Conservation (phyloP, 352 stramenopile genomes). For the Elongisporangium prolatum region DNA sequence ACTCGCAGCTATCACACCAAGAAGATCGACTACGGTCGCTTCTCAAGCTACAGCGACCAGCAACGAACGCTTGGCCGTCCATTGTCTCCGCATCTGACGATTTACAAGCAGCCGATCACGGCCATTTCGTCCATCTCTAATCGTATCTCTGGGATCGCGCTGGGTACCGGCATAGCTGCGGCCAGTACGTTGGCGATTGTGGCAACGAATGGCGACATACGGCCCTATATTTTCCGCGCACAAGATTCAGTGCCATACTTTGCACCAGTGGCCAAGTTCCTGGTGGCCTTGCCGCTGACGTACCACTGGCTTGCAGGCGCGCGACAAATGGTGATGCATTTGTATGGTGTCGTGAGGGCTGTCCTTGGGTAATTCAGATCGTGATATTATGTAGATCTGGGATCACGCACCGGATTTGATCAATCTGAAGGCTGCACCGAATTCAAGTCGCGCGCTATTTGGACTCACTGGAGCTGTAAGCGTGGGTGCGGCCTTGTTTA, state of each 20-base stretch:
- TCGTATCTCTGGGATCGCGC: slow-evolving; percentile 76
- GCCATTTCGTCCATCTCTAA: slow-evolving; percentile 90
- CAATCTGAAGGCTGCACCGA: slow-evolving; percentile 25
- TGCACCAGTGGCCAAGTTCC: slow-evolving; percentile 64
- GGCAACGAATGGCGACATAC: background rate
- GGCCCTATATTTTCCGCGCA: background rate
- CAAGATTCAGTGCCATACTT: background rate
- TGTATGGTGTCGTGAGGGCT: too few relatives aligned
- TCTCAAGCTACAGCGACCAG: slow-evolving; percentile 52
- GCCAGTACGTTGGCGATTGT: slow-evolving; percentile 6
- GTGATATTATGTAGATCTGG: slow-evolving; percentile 73
- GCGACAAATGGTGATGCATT: slow-evolving; percentile 76
- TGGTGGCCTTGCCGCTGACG: slow-evolving; percentile 84
- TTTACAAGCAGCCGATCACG: slow-evolving; percentile 89
- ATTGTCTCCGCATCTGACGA: slow-evolving; percentile 89
- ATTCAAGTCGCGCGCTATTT: slow-evolving; percentile 21
- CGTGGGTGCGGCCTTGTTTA: slow-evolving; percentile 3
- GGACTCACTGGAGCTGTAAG: slow-evolving; percentile 7
- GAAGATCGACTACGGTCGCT: background rate
- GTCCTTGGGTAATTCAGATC: too few relatives aligned
- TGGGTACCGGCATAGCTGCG: slow-evolving; percentile 67
- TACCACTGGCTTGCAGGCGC: slow-evolving; percentile 89
- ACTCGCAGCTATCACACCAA: too few relatives aligned
- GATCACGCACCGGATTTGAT: slow-evolving; percentile 61
- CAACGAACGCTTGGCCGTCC: slow-evolving; percentile 77